Evolutionary conservation across 345 rosid genomes (phyloP).

Genomic region (Aquilaria malaccensis): DNA sequence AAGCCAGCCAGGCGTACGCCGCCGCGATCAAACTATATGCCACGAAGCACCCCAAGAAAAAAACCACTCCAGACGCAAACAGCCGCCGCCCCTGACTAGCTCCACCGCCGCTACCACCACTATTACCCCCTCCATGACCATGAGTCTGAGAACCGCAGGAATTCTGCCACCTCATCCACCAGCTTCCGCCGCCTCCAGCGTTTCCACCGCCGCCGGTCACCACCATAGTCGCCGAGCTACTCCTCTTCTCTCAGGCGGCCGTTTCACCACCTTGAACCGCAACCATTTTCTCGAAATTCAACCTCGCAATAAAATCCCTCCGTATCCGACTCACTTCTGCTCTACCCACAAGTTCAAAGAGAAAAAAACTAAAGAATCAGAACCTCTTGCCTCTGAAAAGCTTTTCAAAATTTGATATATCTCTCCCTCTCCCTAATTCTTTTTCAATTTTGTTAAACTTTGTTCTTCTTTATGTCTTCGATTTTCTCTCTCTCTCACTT

Average conservation of each 20-base stretch:
- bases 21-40: constrained; percentile 50
- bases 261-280: neutral
- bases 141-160: too few relatives aligned
- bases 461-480: too few relatives aligned
- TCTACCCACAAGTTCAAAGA: too few relatives aligned
- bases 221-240: constrained; percentile 16
- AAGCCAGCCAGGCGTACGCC: constrained; percentile 45
- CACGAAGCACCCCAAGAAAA: constrained; percentile 41
- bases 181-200: constrained; percentile 18
- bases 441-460: too few relatives aligned
- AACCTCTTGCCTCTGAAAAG: too few relatives aligned
- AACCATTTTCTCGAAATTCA: too few relatives aligned
- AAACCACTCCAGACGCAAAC: constrained; percentile 32
- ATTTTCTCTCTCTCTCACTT: too few relatives aligned
- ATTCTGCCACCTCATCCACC: constrained; percentile 7
- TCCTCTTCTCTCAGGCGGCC: neutral
- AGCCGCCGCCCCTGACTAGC: constrained; percentile 12
- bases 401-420: too few relatives aligned
- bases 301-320: too few relatives aligned
- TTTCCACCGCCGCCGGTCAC: constrained; percentile 26
- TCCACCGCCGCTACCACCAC: neutral
- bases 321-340: too few relatives aligned
- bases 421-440: too few relatives aligned
- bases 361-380: too few relatives aligned
- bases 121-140: neutral